Evolutionary conservation across 768 basidiomycete genomes (phyloP).

Genomic region (Daedaleopsis sinensis): DNA sequence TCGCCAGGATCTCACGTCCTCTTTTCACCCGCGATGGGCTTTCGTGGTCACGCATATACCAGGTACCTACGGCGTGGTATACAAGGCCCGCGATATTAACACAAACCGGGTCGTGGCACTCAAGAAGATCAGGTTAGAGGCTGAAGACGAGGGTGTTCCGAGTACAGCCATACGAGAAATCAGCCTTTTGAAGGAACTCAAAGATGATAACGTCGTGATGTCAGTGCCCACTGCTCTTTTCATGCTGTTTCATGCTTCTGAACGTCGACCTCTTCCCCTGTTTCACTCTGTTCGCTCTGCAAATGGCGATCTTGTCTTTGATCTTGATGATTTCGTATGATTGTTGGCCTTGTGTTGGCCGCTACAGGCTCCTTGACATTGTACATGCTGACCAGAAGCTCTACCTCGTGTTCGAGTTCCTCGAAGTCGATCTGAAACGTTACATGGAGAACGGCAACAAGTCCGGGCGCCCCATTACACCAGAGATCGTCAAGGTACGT

Average conservation of each 20-base stretch:
- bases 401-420: slow-evolving; percentile 97
- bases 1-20: not conserved
- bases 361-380: slow-evolving; percentile 84
- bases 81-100: slow-evolving; percentile 87
- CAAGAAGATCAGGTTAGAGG: slow-evolving; percentile 98
- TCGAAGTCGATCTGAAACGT: slow-evolving; percentile 94
- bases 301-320: slow-evolving; percentile 1
- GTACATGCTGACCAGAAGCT: slow-evolving; percentile 97
- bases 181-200: slow-evolving; percentile 93
- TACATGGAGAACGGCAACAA: slow-evolving; percentile 92
- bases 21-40: not conserved
- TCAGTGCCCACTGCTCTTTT: slow-evolving; percentile 35
- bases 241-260: not conserved
- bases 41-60: slow-evolving; percentile 8
- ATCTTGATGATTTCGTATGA: not conserved
- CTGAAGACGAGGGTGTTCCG: slow-evolving; percentile 98
- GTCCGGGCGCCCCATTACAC: slow-evolving; percentile 69
- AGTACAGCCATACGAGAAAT: slow-evolving; percentile 99
- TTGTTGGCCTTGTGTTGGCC: not conserved
- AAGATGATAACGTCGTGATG: slow-evolving; percentile 96
- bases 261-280: not conserved
- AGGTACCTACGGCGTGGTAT: slow-evolving; percentile 99
- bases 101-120: slow-evolving; percentile 89
- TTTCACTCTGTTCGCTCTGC: not conserved
- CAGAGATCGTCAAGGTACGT: slow-evolving; percentile 80